Evolutionary conservation across 495 filamentous ascomycete genomes (phyloP).

Genomic region (Viridothelium virens): DNA sequence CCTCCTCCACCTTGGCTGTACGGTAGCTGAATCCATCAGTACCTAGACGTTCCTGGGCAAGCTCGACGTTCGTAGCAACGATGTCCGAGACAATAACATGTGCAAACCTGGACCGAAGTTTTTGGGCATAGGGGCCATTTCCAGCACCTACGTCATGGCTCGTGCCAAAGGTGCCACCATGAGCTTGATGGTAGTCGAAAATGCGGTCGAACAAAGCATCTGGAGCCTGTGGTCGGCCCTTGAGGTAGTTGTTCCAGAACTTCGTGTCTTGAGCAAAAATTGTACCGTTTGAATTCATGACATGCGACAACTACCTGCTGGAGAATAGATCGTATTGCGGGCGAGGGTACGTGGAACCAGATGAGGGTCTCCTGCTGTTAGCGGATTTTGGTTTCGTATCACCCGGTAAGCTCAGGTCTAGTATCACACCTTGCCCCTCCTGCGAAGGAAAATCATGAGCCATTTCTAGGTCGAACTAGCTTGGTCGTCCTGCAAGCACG

Average conservation of each 20-base stretch:
- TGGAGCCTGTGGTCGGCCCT: constrained; percentile 21
- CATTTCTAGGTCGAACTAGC: background rate
- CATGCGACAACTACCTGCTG: background rate
- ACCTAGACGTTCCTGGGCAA: constrained; percentile 18
- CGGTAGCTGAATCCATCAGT: constrained; percentile 21
- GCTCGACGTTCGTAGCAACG: constrained; percentile 14
- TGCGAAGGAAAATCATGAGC: background rate
- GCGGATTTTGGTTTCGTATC: background rate
- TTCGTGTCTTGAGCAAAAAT: constrained; percentile 12
- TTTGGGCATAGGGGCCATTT: constrained; percentile 16
- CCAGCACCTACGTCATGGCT: constrained; percentile 24
- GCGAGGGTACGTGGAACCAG: background rate
- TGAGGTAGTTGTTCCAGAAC: constrained; percentile 25
- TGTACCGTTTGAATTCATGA: constrained; percentile 1
- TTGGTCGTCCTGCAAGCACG: background rate
- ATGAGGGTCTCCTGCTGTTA: background rate
- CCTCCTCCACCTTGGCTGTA: constrained; percentile 19
- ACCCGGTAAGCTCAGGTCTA: background rate
- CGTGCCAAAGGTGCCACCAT: constrained; percentile 23
- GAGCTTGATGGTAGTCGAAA: constrained; percentile 26
- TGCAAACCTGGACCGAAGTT: constrained; percentile 19
- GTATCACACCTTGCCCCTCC: background rate
- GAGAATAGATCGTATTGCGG: background rate
- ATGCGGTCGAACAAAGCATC: constrained; percentile 26
- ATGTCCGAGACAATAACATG: constrained; percentile 26